These are phyloP conservation scores for Penicillium freii DNA, from an alignment of 2,329 filamentous ascomycete genomes.

Conservation along the genomic window DNA sequence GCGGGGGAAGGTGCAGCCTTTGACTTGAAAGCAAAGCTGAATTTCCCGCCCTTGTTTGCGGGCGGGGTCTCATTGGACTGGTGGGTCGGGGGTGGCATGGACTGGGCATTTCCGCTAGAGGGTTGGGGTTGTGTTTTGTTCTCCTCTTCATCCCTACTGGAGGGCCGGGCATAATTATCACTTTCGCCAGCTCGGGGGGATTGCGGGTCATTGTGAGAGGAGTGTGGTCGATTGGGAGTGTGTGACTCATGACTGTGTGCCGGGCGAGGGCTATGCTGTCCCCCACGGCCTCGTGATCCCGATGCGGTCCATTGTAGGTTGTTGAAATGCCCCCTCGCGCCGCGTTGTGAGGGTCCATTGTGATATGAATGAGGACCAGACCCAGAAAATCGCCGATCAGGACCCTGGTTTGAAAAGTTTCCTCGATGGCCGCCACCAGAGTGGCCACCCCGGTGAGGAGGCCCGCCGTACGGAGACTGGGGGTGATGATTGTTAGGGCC, in stretches of 20 bases:
- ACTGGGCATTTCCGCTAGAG: slow-evolving; percentile 27
- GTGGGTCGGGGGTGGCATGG: slow-evolving; percentile 56
- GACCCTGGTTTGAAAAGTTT: slow-evolving; percentile 51
- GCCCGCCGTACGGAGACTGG: slow-evolving; percentile 49
- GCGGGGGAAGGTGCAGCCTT: slow-evolving; percentile 61
- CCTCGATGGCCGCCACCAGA: slow-evolving; percentile 55
- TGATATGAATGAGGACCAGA: slow-evolving; percentile 50
- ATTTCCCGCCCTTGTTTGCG: slow-evolving; percentile 62
- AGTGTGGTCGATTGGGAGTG: slow-evolving; percentile 29
- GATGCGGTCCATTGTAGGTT: slow-evolving; percentile 70
- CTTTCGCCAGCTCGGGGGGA: slow-evolving; percentile 49
- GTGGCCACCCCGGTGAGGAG: slow-evolving; percentile 53
- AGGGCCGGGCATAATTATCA: slow-evolving; percentile 61
- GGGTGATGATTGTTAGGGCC: slow-evolving; percentile 50
- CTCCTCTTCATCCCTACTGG: slow-evolving; percentile 64
- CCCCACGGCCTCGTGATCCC: slow-evolving; percentile 53
- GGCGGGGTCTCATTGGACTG: slow-evolving; percentile 56
- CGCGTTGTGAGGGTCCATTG: slow-evolving; percentile 48
- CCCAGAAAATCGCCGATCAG: slow-evolving; percentile 46
- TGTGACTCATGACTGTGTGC: slow-evolving; percentile 37
- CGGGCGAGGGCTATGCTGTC: slow-evolving; percentile 42
- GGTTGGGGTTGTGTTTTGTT: slow-evolving; percentile 51
- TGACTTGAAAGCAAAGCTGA: slow-evolving; percentile 90
- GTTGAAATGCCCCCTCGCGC: slow-evolving; percentile 58
- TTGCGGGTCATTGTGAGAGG: slow-evolving; percentile 35